phyloP scores from a whole-genome alignment of 768 basidiomycete species.

The Boletales sp. region DNA sequence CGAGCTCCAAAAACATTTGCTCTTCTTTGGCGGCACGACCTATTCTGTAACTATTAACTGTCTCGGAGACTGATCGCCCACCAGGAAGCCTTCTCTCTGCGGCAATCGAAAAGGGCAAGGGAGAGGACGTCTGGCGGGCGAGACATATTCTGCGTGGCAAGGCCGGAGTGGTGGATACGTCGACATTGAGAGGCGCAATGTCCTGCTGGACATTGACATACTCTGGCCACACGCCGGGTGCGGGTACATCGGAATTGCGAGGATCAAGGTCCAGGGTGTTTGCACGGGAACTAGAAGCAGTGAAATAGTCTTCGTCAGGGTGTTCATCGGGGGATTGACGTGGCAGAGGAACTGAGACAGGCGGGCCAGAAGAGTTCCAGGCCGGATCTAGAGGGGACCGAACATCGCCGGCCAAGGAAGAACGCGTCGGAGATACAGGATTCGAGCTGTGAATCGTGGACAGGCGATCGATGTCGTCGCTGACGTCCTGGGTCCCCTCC shows the following conservation, averaged over 20 bases:
- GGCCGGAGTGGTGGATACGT: slow-evolving; percentile 41
- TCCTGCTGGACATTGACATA: slow-evolving; percentile 24
- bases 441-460: slow-evolving; percentile 23
- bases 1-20: slow-evolving; percentile 58
- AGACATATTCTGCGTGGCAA: slow-evolving; percentile 50
- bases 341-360: slow-evolving; percentile 16
- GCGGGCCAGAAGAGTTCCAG: slow-evolving; percentile 4
- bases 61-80: slow-evolving; percentile 32
- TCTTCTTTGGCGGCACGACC: slow-evolving; percentile 63
- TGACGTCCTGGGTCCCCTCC: slow-evolving; percentile 71
- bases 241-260: slow-evolving; percentile 2
- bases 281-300: slow-evolving; percentile 22
- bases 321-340: slow-evolving; percentile 23
- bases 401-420: slow-evolving; percentile 5
- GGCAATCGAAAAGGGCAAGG: slow-evolving; percentile 45
- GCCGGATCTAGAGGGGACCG: slow-evolving; percentile 4
- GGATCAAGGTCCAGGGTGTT: slow-evolving; percentile 17
- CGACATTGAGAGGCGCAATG: slow-evolving; percentile 26
- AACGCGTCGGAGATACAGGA: slow-evolving; percentile 20
- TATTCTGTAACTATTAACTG: slow-evolving; percentile 32
- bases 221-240: slow-evolving; percentile 27
- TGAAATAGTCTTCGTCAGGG: slow-evolving; percentile 31
- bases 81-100: slow-evolving; percentile 31
- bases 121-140: slow-evolving; percentile 63
- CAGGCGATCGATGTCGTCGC: slow-evolving; percentile 28